Base-by-base conservation (phyloP, 129 eudicot species). In the Chrysanthemum lavandulifolium region DNA sequence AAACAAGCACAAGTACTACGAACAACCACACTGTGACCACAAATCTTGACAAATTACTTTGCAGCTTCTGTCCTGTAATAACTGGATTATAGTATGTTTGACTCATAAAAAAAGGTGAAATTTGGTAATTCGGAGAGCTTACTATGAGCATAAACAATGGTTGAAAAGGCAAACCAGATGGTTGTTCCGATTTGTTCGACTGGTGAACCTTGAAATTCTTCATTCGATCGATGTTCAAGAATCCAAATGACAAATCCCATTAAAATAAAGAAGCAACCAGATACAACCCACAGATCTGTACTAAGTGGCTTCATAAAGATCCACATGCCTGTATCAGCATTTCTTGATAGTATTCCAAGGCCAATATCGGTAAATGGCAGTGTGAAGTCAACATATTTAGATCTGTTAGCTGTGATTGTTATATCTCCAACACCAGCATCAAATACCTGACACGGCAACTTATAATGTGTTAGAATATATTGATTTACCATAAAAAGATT, bases 21-120 rank as follows among this genome's bases (percentile, higher is more conserved):
- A 86, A 83, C 16, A 81, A 36, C 91, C 88, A 81, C 25, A 76
- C 36, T 6, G 68, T 76, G 10, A 84, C 82, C 53, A 81, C 78
- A 40, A 6, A 75, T 75, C 78, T 83, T 13, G 91, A 68, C 71
- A 81, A 66, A 61, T 84, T 81, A 77, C 82, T 87, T 27, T 19
- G 15, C 25, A 87, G 23, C 58, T 67, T 87, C 49, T 84, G 77
- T 27, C 80, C 88, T 87, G 77, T 61, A 65, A 56, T 21, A 29
- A 47, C 23, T 21, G 51, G 14, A 50, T 29, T 36, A 50, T 40
- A 40, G 66, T 16, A 14, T 1, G 47, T 56, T 21, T 5, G 43
- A 36, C 43, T 5, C 43, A 36, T 36, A 36, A 36, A 36, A 36
- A 36, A 36, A 6, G 43, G 8, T 36, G 43, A 36, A 36, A 36